These are phyloP conservation scores for Arachnomyces sp. DNA, from an alignment of 2,329 filamentous ascomycete species.

Conservation along the genomic window DNA sequence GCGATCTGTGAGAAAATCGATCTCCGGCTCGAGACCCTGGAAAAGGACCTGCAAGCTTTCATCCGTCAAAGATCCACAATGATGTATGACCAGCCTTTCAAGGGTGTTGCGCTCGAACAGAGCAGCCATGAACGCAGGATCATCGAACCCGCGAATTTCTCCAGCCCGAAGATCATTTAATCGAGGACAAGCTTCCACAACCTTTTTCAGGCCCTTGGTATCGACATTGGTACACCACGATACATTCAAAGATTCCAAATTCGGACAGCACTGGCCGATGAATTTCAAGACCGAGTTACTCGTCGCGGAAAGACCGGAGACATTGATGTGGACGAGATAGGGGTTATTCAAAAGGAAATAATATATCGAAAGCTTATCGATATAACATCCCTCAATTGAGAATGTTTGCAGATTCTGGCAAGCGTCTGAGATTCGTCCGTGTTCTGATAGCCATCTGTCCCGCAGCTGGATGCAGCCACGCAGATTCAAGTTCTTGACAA, in stretches of 20 bases:
- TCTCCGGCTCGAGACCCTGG: slow-evolving; percentile 65
- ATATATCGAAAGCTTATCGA: slow-evolving; percentile 70
- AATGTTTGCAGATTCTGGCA: slow-evolving; percentile 84
- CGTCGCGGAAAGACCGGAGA: slow-evolving; percentile 68
- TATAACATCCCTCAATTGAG: slow-evolving; percentile 81
- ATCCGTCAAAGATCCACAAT: slow-evolving; percentile 72
- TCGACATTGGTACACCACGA: slow-evolving; percentile 90
- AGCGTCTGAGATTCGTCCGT: slow-evolving; percentile 61
- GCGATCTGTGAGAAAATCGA: slow-evolving; percentile 71
- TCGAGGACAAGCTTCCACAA: slow-evolving; percentile 65
- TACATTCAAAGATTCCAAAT: slow-evolving; percentile 77
- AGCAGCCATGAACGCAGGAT: slow-evolving; percentile 61
- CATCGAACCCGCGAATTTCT: slow-evolving; percentile 73
- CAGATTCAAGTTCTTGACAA: slow-evolving; percentile 83
- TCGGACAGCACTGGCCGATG: slow-evolving; percentile 70
- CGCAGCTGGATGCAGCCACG: slow-evolving; percentile 84
- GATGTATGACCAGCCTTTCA: slow-evolving; percentile 72
- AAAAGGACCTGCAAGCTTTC: slow-evolving; percentile 65
- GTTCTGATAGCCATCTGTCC: slow-evolving; percentile 68
- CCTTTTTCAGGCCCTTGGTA: slow-evolving; percentile 62
- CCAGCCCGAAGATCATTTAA: slow-evolving; percentile 74
- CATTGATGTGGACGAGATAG: slow-evolving; percentile 72
- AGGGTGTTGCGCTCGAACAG: slow-evolving; percentile 76
- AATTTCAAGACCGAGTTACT: slow-evolving; percentile 82
- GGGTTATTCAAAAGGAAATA: slow-evolving; percentile 73